A percentile compares a stretch with the other conserved stretches of the same genome.
phyloP scores from a whole-genome alignment of 371 early-diverging fungal species.

The Lichtheimia ramosa region DNA sequence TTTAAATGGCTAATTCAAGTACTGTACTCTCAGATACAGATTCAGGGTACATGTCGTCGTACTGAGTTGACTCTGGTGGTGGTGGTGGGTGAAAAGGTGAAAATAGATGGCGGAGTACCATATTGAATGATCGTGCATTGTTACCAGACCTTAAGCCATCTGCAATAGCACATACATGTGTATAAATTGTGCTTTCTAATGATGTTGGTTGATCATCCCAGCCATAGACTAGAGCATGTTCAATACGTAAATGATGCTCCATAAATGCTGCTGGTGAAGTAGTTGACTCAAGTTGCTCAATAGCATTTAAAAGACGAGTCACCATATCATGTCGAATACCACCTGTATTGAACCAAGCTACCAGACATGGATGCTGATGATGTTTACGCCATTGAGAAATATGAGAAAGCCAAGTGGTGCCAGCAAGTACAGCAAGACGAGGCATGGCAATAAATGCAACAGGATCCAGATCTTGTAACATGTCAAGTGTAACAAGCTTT shows the following conservation, averaged over 20 bases:
- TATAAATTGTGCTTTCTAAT: background rate
- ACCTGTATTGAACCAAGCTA: background rate
- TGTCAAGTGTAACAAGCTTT: slow-evolving; percentile 1
- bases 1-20: slow-evolving; percentile 6
- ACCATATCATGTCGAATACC: background rate
- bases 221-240: slow-evolving; percentile 9
- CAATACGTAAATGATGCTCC: background rate
- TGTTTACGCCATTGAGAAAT: slow-evolving; percentile 19
- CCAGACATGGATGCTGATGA: background rate
- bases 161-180: background rate
- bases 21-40: background rate
- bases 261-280: background rate
- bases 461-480: slow-evolving; percentile 23
- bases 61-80: background rate
- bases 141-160: background rate
- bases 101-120: slow-evolving; percentile 8
- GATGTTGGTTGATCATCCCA: slow-evolving; percentile 2
- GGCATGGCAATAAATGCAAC: slow-evolving; percentile 27
- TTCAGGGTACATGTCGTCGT: background rate
- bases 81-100: background rate
- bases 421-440: slow-evolving; percentile 26
- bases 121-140: slow-evolving; percentile 6
- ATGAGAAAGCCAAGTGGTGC: slow-evolving; percentile 26
- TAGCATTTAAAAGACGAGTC: background rate
- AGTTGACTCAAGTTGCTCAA: background rate